phyloP scores from a whole-genome alignment of 768 basidiomycete genomes.

The Clavaria fumosa region DNA sequence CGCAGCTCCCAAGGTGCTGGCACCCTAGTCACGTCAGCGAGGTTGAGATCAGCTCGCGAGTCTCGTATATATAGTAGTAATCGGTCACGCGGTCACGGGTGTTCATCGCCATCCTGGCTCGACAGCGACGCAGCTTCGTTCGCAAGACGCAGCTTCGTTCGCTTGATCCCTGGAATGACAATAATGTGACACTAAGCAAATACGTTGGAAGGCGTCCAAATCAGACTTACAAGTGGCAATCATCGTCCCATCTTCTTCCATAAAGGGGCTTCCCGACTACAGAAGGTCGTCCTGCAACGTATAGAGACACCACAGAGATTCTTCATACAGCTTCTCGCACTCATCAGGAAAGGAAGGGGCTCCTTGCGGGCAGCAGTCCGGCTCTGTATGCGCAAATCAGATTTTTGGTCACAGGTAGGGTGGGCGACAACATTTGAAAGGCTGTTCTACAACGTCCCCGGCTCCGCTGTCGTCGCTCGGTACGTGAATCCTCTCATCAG shows the following conservation, averaged over 20 bases:
- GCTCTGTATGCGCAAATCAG: too few relatives aligned
- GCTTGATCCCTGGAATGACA: conserved; percentile 51
- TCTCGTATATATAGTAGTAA: too few relatives aligned
- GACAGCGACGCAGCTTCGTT: too few relatives aligned
- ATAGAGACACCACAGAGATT: too few relatives aligned
- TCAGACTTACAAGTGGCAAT: conserved; percentile 52
- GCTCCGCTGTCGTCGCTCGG: conserved; percentile 70
- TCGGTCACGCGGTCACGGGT: conserved; percentile 58
- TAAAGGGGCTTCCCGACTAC: conserved; percentile 68
- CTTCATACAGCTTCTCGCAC: too few relatives aligned
- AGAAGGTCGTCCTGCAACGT: too few relatives aligned
- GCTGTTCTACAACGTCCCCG: conserved; percentile 62
- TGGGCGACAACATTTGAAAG: conserved; percentile 43
- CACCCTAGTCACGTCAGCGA: conserved; percentile 53
- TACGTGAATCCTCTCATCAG: conserved; percentile 91
- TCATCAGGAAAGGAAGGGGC: too few relatives aligned
- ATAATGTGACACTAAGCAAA: conserved; percentile 2
- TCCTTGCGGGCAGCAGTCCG: too few relatives aligned
- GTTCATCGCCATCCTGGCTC: conserved; percentile 62
- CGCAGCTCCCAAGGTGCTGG: conserved; percentile 61
- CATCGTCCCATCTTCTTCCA: conserved; percentile 69
- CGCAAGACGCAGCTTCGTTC: conserved; percentile 66
- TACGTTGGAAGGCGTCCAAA: conserved; percentile 1
- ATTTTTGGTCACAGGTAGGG: too few relatives aligned
- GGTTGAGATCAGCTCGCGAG: conserved; percentile 64